Evolutionary conservation across 495 filamentous ascomycete species (phyloP).

Genomic region (Xylaria longipes): DNA sequence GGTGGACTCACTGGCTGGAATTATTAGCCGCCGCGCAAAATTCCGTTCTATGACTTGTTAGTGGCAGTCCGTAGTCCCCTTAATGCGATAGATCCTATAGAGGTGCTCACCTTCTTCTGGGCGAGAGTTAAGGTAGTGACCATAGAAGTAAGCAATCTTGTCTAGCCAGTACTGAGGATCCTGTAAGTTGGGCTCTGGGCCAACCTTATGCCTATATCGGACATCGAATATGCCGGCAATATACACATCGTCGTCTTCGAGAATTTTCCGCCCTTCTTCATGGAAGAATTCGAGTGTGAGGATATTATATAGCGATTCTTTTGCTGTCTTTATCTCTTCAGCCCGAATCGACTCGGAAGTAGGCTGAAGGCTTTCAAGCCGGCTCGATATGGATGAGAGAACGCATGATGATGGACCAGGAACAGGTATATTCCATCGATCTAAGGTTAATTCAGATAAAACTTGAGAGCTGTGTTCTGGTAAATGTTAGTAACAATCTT

Average conservation of each 20-base stretch:
- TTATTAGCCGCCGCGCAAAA: background rate
- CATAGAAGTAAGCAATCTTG: background rate
- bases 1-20: background rate
- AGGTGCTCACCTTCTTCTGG: background rate
- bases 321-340: background rate
- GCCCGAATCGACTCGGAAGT: background rate
- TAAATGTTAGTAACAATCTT: background rate
- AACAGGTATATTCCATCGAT: background rate
- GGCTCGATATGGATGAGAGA: background rate
- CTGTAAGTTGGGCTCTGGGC: conserved; percentile 6
- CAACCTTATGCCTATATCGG: background rate
- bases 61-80: background rate
- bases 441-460: background rate
- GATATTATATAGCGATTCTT: background rate
- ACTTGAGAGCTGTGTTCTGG: background rate
- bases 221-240: background rate
- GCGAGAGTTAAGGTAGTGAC: background rate
- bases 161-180: background rate
- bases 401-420: background rate
- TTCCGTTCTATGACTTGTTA: background rate
- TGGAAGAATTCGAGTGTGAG: background rate
- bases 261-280: background rate
- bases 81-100: no score
- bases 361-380: background rate
- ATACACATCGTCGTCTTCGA: background rate